Evolutionary conservation across 495 filamentous ascomycete genomes (phyloP), one percentile per base, ranked within the genome.

Genomic region (Penicillium arizonense): DNA sequence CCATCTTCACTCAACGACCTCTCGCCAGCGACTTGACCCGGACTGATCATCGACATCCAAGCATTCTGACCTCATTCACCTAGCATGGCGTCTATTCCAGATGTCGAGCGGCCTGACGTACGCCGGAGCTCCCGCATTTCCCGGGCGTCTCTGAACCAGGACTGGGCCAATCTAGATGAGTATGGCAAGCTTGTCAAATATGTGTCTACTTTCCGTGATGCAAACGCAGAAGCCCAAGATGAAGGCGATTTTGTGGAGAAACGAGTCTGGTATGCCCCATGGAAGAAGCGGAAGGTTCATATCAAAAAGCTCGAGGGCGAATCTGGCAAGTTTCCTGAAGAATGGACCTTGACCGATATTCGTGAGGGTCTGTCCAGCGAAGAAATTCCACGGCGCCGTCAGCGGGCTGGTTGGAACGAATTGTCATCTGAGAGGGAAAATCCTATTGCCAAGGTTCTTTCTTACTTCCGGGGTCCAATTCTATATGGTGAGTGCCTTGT

Each of bases 401-500:
- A 75, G 44, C 77, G 76, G 21, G 74, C 78, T 33, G 87, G 87
- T 13, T 90, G 76, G 74, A 91, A 91, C 54, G 87, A 91, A 58
- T 67, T 91, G 60, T 74, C 73, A 23, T 80, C 86, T 10, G 87
- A 90, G 68, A 89, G 89, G 68, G 82, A 85, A 53, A 89, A 88
- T 57, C 74, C 86, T 52, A 81, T 91, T 55, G 77, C 82, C 47
- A 84, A 91, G 70, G 78, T 91, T 51, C 61, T 91, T 28, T 80
- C 82, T 20, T 91, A 85, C 70, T 91, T 91, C 68, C 80, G 72
- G 14, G 87, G 88, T 20, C 88, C 88, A n/a, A 88, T 91, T 70
- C 83, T 91, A 33, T 90, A 90, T 63, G 87, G 88, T 90, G 74
- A 54, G 80, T 65, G 4, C 12, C 20, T 59, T 5, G 23, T 36